phyloP scores from a whole-genome alignment of 768 basidiomycete species.

The Steccherinum ochraceum region DNA sequence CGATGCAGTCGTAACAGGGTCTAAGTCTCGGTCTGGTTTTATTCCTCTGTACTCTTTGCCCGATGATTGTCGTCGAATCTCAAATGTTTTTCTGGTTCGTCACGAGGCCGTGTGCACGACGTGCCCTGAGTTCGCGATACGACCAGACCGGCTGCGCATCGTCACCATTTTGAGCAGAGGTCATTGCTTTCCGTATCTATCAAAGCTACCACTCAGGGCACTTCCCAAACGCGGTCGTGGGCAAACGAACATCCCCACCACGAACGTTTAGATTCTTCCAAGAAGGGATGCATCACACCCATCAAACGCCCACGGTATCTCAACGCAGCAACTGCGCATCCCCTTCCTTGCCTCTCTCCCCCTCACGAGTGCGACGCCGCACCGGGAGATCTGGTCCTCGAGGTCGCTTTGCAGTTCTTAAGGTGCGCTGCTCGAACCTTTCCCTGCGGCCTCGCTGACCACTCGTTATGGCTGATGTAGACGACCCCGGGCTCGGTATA shows the following conservation, averaged over 20 bases:
- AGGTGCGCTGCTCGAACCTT: background rate
- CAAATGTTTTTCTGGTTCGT: background rate
- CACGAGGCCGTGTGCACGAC: background rate
- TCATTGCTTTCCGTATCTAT: background rate
- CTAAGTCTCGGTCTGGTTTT: slow-evolving; percentile 3
- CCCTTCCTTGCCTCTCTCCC: too few relatives aligned
- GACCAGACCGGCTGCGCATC: too few relatives aligned
- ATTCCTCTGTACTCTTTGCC: background rate
- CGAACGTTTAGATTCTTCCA: background rate
- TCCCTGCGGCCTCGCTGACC: background rate
- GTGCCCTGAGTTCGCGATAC: background rate
- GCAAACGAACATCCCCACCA: too few relatives aligned
- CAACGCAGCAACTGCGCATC: background rate
- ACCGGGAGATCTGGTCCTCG: background rate
- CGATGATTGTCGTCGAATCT: background rate
- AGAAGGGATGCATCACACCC: background rate
- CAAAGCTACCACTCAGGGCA: too few relatives aligned
- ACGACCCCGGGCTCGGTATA: background rate
- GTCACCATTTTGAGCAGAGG: too few relatives aligned
- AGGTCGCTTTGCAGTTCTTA: background rate
- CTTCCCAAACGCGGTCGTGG: too few relatives aligned
- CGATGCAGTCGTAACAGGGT: slow-evolving; percentile 32
- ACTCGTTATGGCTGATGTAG: background rate
- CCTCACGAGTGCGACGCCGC: background rate
- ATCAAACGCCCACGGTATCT: background rate